These are phyloP conservation scores for Phytophthora syringae DNA, from an alignment of 352 stramenopile species.

Conservation along the genomic window DNA sequence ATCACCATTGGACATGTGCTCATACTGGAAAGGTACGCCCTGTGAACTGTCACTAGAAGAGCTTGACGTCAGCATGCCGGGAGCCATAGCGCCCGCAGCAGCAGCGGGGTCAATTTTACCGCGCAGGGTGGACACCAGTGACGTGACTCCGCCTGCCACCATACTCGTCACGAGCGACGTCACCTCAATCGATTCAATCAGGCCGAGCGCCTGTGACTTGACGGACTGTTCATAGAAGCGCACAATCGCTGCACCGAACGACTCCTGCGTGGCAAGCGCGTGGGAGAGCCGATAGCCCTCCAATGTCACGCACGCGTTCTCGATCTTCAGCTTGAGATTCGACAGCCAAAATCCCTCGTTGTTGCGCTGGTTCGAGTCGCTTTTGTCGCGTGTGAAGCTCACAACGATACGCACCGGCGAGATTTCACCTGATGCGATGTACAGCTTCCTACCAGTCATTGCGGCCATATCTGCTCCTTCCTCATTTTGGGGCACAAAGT, in stretches of 20 bases:
- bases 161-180: slow-evolving; percentile 86
- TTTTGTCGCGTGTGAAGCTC: slow-evolving; percentile 80
- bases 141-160: slow-evolving; percentile 78
- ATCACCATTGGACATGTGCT: slow-evolving; percentile 79
- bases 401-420: slow-evolving; percentile 75
- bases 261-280: slow-evolving; percentile 78
- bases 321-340: slow-evolving; percentile 87
- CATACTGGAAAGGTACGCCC: slow-evolving; percentile 55
- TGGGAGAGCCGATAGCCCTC: slow-evolving; percentile 70
- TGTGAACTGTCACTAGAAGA: slow-evolving; percentile 19
- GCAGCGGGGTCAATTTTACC: slow-evolving; percentile 75
- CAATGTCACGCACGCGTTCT: slow-evolving; percentile 83
- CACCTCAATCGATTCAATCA: slow-evolving; percentile 88
- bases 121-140: slow-evolving; percentile 79
- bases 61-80: slow-evolving; percentile 40
- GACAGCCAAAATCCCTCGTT: slow-evolving; percentile 76
- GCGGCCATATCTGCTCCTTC: slow-evolving; percentile 67
- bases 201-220: slow-evolving; percentile 80
- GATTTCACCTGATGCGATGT: slow-evolving; percentile 75
- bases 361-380: slow-evolving; percentile 39
- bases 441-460: slow-evolving; percentile 80
- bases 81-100: slow-evolving; percentile 29
- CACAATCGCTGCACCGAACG: slow-evolving; percentile 63
- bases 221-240: slow-evolving; percentile 84
- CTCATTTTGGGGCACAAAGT: slow-evolving; percentile 59